These are phyloP conservation scores for Forsythia suspensa DNA, from an alignment of 257 asterid species.

Conservation along the genomic window DNA sequence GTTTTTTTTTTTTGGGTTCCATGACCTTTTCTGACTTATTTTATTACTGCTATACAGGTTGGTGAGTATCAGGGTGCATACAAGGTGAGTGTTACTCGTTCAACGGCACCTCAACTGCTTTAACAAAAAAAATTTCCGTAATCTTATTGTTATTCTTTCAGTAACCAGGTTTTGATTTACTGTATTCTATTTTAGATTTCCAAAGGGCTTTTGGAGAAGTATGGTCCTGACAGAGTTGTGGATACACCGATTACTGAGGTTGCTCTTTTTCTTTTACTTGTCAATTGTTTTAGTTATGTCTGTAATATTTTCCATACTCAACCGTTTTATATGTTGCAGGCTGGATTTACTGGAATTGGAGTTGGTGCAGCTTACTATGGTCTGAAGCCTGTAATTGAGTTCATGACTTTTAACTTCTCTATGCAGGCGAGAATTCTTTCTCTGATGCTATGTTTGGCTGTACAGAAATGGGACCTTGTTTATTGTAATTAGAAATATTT, in stretches of 20 bases:
- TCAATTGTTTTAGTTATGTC: not conserved
- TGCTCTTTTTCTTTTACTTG: conserved; percentile 14
- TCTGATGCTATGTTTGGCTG: not conserved
- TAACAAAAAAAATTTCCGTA: not conserved
- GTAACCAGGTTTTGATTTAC: not conserved
- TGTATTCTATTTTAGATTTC: conserved; percentile 30
- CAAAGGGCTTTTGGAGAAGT: conserved; percentile 50
- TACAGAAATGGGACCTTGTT: not conserved
- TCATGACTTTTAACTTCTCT: conserved; percentile 57
- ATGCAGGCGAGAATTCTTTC: conserved; percentile 43
- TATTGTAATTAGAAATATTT: not conserved
- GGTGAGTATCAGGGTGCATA: conserved; percentile 63
- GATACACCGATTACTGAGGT: conserved; percentile 64
- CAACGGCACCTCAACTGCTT: not conserved
- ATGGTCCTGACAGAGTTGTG: conserved; percentile 54
- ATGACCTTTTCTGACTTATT: not conserved
- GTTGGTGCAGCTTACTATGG: conserved; percentile 64
- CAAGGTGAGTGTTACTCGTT: conserved; percentile 35
- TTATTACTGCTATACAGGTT: conserved; percentile 28
- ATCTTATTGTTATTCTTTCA: not conserved
- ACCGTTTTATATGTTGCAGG: conserved; percentile 26
- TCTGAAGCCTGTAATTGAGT: conserved; percentile 46
- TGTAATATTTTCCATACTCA: not conserved
- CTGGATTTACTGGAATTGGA: conserved; percentile 54
- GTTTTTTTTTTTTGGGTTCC: not conserved